These are phyloP conservation scores for Eucommia ulmoides DNA, from an alignment of 257 asterid species.

Conservation along the genomic window DNA sequence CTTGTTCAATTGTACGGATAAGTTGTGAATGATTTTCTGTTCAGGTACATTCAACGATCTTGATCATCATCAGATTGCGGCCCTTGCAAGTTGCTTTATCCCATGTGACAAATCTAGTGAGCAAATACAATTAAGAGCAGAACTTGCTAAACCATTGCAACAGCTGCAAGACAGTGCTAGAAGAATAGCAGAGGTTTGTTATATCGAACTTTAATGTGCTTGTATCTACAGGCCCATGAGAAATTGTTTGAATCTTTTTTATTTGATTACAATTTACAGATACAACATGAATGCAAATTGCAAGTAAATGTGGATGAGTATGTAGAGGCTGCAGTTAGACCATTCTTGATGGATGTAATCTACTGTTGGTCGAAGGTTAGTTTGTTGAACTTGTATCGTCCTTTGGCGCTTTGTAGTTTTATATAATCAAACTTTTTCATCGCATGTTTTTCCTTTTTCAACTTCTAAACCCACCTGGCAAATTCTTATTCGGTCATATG, in stretches of 20 bases:
- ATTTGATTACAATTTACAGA: conserved; percentile 39
- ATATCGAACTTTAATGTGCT: background rate
- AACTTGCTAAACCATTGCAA: conserved; percentile 81
- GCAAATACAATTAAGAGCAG: conserved; percentile 79
- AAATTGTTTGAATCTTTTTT: background rate
- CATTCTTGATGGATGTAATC: conserved; percentile 90
- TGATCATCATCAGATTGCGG: conserved; percentile 89
- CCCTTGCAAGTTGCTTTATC: conserved; percentile 87
- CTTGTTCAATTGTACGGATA: background rate
- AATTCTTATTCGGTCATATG: background rate
- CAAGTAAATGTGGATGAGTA: conserved; percentile 89
- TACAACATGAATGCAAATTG: conserved; percentile 95
- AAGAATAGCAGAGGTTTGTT: conserved; percentile 80
- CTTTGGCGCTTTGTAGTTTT: background rate
- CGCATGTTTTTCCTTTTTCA: background rate
- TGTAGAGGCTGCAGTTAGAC: conserved; percentile 88
- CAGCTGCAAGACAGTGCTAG: conserved; percentile 95
- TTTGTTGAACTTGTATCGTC: conserved; percentile 2
- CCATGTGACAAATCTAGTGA: conserved; percentile 80
- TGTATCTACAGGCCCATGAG: background rate
- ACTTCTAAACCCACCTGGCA: background rate
- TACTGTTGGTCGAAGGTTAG: conserved; percentile 96
- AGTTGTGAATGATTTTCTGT: background rate
- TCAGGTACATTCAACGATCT: conserved; percentile 94
- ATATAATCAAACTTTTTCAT: background rate